Evolutionary conservation across 2,329 filamentous ascomycete species (phyloP).

Genomic region (Colletotrichum kahawae): DNA sequence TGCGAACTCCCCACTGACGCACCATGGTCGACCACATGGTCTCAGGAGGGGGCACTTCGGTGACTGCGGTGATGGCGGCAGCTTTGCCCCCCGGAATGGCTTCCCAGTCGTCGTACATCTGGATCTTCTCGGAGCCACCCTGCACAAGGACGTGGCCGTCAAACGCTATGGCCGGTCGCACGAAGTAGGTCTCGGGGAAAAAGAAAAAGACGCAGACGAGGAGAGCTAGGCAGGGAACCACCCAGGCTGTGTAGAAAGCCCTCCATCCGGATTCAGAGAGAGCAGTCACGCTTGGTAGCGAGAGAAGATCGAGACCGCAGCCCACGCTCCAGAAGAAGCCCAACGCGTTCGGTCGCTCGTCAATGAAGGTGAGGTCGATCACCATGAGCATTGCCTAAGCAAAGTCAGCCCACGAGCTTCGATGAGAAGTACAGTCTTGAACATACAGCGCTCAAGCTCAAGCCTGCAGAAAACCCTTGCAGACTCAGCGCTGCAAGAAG

Average conservation of each 20-base stretch:
- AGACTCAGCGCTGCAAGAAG: conserved; percentile 34
- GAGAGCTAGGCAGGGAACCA: conserved; percentile 27
- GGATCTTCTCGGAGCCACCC: conserved; percentile 40
- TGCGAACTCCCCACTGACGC: conserved; percentile 2
- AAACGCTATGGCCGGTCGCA: conserved; percentile 43
- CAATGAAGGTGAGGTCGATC: conserved; percentile 43
- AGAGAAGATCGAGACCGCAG: conserved; percentile 28
- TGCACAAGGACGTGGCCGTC: conserved; percentile 43
- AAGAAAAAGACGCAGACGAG: conserved; percentile 34
- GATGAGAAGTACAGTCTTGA: background rate
- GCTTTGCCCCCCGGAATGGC: conserved; percentile 14
- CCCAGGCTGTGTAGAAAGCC: conserved; percentile 35
- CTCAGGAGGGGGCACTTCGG: background rate
- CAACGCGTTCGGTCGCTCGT: conserved; percentile 37
- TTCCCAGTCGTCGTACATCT: conserved; percentile 38
- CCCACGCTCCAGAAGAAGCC: conserved; percentile 38
- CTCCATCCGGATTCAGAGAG: conserved; percentile 33
- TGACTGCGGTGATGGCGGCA: background rate
- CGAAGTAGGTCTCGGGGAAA: conserved; percentile 44
- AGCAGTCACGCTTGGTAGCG: conserved; percentile 31
- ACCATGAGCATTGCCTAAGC: conserved; percentile 37
- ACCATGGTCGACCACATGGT: conserved; percentile 2
- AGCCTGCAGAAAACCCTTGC: conserved; percentile 35
- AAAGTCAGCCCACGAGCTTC: background rate
- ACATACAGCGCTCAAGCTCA: conserved; percentile 34